Base-by-base conservation (phyloP, 441 rosid genomes). In the Pelargonium citronellum region DNA sequence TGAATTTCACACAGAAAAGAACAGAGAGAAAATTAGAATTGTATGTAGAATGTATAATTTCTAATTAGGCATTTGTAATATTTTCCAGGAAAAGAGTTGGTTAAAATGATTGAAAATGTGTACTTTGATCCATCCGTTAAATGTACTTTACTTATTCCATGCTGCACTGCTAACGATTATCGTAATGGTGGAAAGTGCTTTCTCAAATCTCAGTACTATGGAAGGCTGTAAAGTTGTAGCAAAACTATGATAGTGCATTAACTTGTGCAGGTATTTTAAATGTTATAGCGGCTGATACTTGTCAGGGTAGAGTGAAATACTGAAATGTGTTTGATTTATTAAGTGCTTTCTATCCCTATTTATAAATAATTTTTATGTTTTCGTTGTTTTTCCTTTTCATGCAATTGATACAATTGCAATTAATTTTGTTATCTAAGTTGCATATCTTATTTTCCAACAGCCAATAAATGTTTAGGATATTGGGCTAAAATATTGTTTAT, bases 401-500 rank as follows among this genome's bases (percentile, higher is more conserved):
- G 13, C 13, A 44, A 13, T 12, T 47, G 55, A 10, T 12, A 16
- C 55, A 47, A 12, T 3, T 47, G 30, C 30, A 27, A 27, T 27
- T 27, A 47, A n/a, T 44, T 44, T 44, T 4, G 12, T 47, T 47
- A 47, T 10, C 16, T 3, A 51, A 51, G 58, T 7, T n/a, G 58
- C 58, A 51, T 6, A 51, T 51, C 3, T 51, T 51, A 51, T 51
- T 51, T 51, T 51, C 16, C 7, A 5, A 51, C 19, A 51, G n/a
- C 6, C 16, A 51, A 51, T 51, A 13, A 51, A n/a, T 51, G 17
- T 17, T 51, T 17, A 44, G 47, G 47, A 41, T 53, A 24, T 39
- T 53, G 46, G 15, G 39, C 10, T 69, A 51, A 65, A 72, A 68
- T 9, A 15, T 17, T 63, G 55, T 27, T 63, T 65, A 69, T 55